Conservation (phyloP, 2,329 filamentous ascomycete species). For the Penicillium sp. region DNA sequence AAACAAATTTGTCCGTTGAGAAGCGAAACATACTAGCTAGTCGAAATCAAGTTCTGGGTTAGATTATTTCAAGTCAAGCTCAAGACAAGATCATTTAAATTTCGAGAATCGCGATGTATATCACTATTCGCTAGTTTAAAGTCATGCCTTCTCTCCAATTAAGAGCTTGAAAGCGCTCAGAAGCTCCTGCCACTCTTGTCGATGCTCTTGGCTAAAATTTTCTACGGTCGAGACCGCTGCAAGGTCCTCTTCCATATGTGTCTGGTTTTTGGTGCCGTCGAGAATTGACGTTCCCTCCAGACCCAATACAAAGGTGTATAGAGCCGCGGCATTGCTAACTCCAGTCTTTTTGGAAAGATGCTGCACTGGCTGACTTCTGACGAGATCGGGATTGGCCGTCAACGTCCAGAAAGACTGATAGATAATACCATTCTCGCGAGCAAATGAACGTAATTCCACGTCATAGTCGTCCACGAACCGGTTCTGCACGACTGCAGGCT, state of each 20-base stretch:
- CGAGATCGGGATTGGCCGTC: slow-evolving; percentile 54
- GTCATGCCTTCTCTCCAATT: slow-evolving; percentile 28
- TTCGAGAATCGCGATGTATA: not conserved
- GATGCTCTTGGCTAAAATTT: slow-evolving; percentile 43
- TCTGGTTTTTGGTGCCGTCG: slow-evolving; percentile 53
- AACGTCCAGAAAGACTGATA: slow-evolving; percentile 62
- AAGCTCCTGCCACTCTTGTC: slow-evolving; percentile 48
- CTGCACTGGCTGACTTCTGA: slow-evolving; percentile 47
- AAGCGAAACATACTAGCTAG: too few relatives aligned
- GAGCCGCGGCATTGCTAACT: slow-evolving; percentile 45
- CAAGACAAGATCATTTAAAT: not conserved
- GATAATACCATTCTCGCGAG: slow-evolving; percentile 48
- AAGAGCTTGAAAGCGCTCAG: slow-evolving; percentile 46
- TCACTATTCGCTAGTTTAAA: not conserved
- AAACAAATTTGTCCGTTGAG: too few relatives aligned
- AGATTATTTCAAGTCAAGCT: not conserved
- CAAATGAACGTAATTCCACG: slow-evolving; percentile 55
- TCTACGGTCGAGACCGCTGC: slow-evolving; percentile 40
- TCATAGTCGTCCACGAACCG: slow-evolving; percentile 65
- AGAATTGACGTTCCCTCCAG: slow-evolving; percentile 49
- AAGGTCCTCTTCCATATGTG: slow-evolving; percentile 53
- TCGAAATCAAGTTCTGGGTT: not conserved
- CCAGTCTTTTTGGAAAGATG: slow-evolving; percentile 44
- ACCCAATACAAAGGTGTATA: slow-evolving; percentile 56
- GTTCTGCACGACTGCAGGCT: slow-evolving; percentile 69